Base-by-base conservation (phyloP, 2,329 filamentous ascomycete species). In the Sphaerostilbella broomeana region DNA sequence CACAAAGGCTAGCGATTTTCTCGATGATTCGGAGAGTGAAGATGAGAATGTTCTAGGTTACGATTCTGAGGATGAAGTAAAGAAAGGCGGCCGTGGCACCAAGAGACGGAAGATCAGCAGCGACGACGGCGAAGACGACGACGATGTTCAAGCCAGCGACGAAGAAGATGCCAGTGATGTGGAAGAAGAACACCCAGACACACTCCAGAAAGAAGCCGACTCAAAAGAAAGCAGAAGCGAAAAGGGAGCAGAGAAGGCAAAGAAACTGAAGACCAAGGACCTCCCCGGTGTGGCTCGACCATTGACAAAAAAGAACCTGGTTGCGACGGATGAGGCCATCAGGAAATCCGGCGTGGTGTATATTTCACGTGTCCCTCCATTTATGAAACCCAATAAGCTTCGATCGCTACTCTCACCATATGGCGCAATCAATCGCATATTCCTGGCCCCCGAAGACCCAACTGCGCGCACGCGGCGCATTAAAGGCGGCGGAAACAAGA, bases 351-450 rank as follows among this genome's bases (percentile, higher is more conserved):
- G 86, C 47, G 84, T 94, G 10, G 70, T 92, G 44, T 94, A 92
- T 64, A 71, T 94, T 46, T 90, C 85, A 4, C 79, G 86, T 43
- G 77, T 92, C 47, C 86, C 87, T 4, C 87, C 87, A 0, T 94
- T 89, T 62, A 92, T 94, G 85, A 89, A 88, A 54, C 85, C 86
- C 6, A 68, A 72, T 36, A 89, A 89, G 55, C 70, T 92, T 27
- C 79, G 84, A 48, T 79, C 81, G 13, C 77, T 88, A 11, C 76
- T 92, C 38, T 72, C 80, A 45, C 82, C 81, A 8, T 86, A 87
- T 62, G 86, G 86, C 44, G 69, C 70, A 26, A 77, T 90, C 54
- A 84, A 84, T 53, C 81, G 84, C 51, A 80, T 88, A 41, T 90
- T 89, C 64, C 73, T 90, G 13, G 79, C 84, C 0, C 85, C 85